Evolutionary conservation across 371 early-diverging fungal genomes (phyloP), one percentile per base, ranked within the genome.

Genomic region (Chytridium lagenaria): DNA sequence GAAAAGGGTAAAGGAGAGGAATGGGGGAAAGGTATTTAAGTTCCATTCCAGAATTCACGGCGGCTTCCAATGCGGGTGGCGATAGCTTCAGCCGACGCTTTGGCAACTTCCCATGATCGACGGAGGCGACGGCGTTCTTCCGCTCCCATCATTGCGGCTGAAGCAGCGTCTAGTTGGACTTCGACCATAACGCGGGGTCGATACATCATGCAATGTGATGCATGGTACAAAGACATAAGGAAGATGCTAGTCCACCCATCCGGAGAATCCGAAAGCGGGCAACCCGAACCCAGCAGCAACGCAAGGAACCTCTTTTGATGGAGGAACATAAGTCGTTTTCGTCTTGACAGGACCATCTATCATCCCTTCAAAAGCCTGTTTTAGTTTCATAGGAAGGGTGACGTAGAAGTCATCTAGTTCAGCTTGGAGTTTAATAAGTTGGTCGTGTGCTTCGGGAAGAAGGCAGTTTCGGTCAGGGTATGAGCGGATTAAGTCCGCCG

Each of bases 401-500:
- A 66, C 28, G 44, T 40, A 66, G 44, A 66, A 66, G 28, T 66
- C 66, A 37, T 66, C 66, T 7, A 66, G 39, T 44, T 66, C 66
- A 2, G 66, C 66, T 40, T 66, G 66, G 3, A 66, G 44, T 3
- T 30, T 7, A 26, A 66, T 37, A 22, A 66, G 66, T 7, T 16
- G 12, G 12, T 66, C 66, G 66, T 66, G n/a, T 2, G 49, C 66
- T 28, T 38, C 38, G 66, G 66, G 66, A n/a, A 40, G 38, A 66
- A 66, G 38, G 12, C 34, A 61, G 23, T 34, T 15, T 12, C 36
- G 30, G 7, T 34, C 61, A 30, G 66, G 66, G 44, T 23, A 38
- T 38, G 28, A 10, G 2, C 66, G 5, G 30, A 66, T 38, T 7
- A 66, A n/a, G 66, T 66, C 66, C 2, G 66, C 39, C 37, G 66